phyloP scores from a whole-genome alignment of 495 filamentous ascomycete genomes.

The Aspergillus saccharolyticus region DNA sequence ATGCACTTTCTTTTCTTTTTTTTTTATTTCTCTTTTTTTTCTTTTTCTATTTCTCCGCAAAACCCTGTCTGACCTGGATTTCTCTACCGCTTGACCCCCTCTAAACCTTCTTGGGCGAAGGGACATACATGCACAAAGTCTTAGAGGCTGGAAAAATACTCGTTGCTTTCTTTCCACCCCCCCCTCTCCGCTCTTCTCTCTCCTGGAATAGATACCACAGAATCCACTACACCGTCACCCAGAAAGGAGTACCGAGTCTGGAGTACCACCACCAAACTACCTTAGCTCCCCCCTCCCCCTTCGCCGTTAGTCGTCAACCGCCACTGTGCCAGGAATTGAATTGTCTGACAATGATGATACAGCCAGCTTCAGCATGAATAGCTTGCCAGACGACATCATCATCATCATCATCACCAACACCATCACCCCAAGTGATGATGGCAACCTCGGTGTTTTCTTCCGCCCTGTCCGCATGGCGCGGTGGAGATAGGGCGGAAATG shows the following conservation, averaged over 20 bases:
- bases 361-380: not conserved
- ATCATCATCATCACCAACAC: not conserved
- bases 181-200: not conserved
- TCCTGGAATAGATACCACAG: not conserved
- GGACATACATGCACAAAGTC: not conserved
- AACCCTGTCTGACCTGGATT: constrained; percentile 16
- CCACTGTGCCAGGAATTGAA: not conserved
- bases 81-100: constrained; percentile 7
- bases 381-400: not conserved
- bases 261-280: not conserved
- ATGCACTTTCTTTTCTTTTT: too few relatives aligned
- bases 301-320: not conserved
- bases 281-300: not conserved
- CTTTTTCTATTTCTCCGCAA: constrained; percentile 23
- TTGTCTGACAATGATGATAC: not conserved
- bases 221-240: not conserved
- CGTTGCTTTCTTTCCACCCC: not conserved
- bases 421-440: too few relatives aligned
- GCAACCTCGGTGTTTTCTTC: not conserved
- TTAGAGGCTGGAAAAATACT: constrained; percentile 1
- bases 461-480: not conserved
- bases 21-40: too few relatives aligned
- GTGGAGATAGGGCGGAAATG: constrained; percentile 3
- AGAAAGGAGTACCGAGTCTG: not conserved
- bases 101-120: constrained; percentile 1